phyloP scores from a whole-genome alignment of 139 green algal genomes.

The Tetradesmus lagerheimii region DNA sequence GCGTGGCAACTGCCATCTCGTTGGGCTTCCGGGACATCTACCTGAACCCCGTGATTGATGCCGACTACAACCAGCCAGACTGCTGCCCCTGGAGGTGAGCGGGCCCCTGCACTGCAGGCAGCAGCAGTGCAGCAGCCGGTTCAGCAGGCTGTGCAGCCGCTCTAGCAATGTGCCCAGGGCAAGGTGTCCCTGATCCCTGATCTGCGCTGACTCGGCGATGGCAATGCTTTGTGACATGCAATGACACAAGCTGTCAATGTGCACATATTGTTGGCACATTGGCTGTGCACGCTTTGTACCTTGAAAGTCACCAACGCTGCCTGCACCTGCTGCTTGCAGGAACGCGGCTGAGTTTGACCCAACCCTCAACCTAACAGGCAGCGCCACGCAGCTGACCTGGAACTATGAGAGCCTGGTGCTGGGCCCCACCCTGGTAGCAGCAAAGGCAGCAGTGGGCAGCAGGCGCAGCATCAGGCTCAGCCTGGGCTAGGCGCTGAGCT shows the following conservation, averaged over 20 bases:
- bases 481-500: not conserved
- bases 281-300: no score
- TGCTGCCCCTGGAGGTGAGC: conserved; percentile 9
- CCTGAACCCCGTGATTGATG: conserved; percentile 1
- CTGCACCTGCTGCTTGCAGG: conserved; percentile 10
- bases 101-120: not conserved
- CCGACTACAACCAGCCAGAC: not conserved
- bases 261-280: no score
- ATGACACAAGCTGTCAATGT: no score
- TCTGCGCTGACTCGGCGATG: no score
- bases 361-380: not conserved
- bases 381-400: not conserved
- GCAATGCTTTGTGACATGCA: no score
- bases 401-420: not conserved
- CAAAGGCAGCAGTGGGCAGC: not conserved
- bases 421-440: not conserved
- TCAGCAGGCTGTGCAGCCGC: no score
- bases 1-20: not conserved
- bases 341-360: conserved; percentile 1
- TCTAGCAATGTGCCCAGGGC: no score
- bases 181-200: no score
- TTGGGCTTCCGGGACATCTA: not conserved
- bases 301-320: no score
- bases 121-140: not conserved
- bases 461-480: not conserved